phyloP scores from a whole-genome alignment of 169 alveolate genomes.

The Amoebophrya sp. region DNA sequence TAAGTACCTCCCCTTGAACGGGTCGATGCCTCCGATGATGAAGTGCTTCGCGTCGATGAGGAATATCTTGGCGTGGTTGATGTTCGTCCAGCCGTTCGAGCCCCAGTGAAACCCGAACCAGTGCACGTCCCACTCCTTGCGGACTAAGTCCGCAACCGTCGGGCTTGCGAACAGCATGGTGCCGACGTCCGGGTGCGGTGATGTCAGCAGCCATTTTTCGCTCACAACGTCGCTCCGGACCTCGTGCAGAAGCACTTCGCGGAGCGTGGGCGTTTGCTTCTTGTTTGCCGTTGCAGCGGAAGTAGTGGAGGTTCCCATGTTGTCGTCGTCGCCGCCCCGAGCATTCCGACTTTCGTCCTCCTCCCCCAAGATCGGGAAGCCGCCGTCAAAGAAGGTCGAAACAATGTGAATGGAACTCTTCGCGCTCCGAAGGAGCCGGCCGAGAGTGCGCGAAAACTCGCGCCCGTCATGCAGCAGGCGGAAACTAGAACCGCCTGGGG shows the following conservation, averaged over 20 bases:
- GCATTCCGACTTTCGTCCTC: not conserved
- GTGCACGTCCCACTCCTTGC: not conserved
- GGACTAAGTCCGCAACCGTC: not conserved
- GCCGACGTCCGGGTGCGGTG: not conserved
- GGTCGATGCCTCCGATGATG: not conserved
- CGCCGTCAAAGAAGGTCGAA: not conserved
- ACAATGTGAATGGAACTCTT: not conserved
- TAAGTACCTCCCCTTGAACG: not conserved
- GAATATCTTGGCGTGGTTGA: not conserved
- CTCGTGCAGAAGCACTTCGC: not conserved
- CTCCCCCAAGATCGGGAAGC: not conserved
- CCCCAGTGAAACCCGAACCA: not conserved
- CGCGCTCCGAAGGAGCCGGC: not conserved
- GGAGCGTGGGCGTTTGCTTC: not conserved
- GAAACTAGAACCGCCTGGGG: no score
- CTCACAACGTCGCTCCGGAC: not conserved
- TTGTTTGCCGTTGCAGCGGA: not conserved
- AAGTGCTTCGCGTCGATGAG: not conserved
- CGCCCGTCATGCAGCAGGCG: no score
- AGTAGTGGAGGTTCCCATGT: no score
- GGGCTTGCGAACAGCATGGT: no score
- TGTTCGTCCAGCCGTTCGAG: not conserved
- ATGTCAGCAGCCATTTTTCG: not conserved
- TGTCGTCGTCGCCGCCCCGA: not conserved
- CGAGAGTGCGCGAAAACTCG: not conserved